phyloP scores from a whole-genome alignment of 2,329 filamentous ascomycete genomes.

The Neodidymelliopsis sp. region DNA sequence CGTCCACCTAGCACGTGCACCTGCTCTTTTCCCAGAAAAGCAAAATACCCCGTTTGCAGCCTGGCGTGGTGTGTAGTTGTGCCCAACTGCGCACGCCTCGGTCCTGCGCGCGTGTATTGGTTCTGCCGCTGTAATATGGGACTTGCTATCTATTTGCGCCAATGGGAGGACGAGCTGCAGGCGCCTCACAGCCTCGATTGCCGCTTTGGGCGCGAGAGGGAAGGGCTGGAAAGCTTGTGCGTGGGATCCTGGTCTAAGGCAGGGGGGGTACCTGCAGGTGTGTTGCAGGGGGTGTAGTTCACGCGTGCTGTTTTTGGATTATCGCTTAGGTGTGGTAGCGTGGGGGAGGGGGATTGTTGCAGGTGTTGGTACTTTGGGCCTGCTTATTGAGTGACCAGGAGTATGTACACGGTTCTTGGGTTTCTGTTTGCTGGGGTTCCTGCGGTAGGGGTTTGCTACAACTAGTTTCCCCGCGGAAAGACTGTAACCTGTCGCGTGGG shows the following conservation, averaged over 20 bases:
- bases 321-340: background rate
- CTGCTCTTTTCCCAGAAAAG: slow-evolving; percentile 1
- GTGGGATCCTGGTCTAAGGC: background rate
- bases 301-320: slow-evolving; percentile 3
- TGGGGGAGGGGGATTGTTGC: background rate
- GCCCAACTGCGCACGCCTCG: no score
- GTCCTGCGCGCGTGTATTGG: slow-evolving; percentile 18
- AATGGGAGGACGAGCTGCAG: slow-evolving; percentile 2
- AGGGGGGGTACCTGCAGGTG: slow-evolving; percentile 13
- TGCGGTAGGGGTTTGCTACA: no score
- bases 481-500: no score
- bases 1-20: no score
- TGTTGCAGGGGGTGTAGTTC: slow-evolving; percentile 8
- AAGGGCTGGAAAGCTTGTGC: slow-evolving; percentile 11
- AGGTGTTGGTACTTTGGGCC: no score
- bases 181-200: slow-evolving; percentile 4
- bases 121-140: slow-evolving; percentile 7
- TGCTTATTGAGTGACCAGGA: no score
- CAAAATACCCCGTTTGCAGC: slow-evolving; percentile 1
- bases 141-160: slow-evolving; percentile 9
- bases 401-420: no score
- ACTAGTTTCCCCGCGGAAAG: no score
- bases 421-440: no score
- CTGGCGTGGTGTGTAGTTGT: no score
- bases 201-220: background rate